Conservation (phyloP, 2,329 filamentous ascomycete genomes). For the Pezizomycotina sp. region DNA sequence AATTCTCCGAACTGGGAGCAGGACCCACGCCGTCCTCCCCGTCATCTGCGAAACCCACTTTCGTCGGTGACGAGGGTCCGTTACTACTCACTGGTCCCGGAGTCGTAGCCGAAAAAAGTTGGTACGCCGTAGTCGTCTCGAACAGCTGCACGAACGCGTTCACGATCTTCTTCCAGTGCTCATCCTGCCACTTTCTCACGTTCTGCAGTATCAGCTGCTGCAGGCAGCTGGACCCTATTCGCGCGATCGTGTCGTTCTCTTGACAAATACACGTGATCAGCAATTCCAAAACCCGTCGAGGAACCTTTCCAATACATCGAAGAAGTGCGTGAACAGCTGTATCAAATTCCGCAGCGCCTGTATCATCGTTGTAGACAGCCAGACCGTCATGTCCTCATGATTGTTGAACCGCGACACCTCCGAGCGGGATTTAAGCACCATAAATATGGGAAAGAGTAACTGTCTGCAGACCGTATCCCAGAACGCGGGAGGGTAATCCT, state of each 20-base stretch:
- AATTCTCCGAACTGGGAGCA: conserved; percentile 29
- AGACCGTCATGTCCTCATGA: conserved; percentile 93
- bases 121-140: conserved; percentile 80
- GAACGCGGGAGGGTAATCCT: conserved; percentile 81
- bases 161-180: conserved; percentile 90
- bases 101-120: conserved; percentile 68
- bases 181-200: conserved; percentile 70
- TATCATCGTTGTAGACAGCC: conserved; percentile 98
- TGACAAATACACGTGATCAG: conserved; percentile 94
- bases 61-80: not conserved
- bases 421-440: conserved; percentile 87
- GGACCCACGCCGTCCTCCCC: conserved; percentile 10
- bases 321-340: conserved; percentile 95
- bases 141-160: conserved; percentile 93
- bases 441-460: conserved; percentile 93
- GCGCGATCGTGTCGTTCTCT: conserved; percentile 94
- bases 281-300: conserved; percentile 91
- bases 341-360: conserved; percentile 98
- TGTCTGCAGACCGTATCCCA: conserved; percentile 98
- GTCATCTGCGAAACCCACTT: not conserved
- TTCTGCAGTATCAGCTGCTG: conserved; percentile 95
- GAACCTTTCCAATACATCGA: conserved; percentile 92
- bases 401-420: conserved; percentile 92
- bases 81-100: conserved; percentile 9
- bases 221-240: conserved; percentile 94